phyloP scores from a whole-genome alignment of 495 filamentous ascomycete genomes.

The Aspergillus bridgeri region DNA sequence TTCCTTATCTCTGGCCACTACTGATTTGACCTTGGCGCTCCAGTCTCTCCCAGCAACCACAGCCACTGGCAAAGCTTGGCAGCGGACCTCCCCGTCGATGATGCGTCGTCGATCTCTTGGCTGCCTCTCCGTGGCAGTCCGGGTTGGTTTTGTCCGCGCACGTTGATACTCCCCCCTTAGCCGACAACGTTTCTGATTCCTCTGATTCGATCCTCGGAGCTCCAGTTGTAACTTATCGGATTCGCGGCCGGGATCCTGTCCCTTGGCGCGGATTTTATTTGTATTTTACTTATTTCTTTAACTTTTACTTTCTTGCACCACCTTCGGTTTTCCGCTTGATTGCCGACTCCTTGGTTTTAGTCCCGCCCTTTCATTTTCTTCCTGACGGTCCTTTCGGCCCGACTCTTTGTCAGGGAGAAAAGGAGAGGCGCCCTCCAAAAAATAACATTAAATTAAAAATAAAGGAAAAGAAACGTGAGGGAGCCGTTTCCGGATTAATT shows the following conservation, averaged over 20 bases:
- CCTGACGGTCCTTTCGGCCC: background rate
- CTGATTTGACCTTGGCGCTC: background rate
- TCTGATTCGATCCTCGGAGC: background rate
- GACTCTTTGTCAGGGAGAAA: background rate
- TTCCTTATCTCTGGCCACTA: conserved; percentile 1
- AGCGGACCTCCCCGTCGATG: conserved; percentile 29
- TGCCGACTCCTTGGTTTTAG: background rate
- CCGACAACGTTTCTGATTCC: background rate
- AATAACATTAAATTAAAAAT: background rate
- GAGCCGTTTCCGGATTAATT: background rate
- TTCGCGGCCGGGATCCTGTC: background rate
- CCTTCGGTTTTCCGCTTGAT: background rate
- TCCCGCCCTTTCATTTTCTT: background rate
- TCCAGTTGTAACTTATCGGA: background rate
- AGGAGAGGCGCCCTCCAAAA: background rate
- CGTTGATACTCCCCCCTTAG: conserved; percentile 12
- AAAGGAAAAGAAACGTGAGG: background rate
- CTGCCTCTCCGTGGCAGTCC: conserved; percentile 11
- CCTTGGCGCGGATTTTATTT: too few relatives aligned
- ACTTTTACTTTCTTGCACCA: background rate
- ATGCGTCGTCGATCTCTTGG: conserved; percentile 39
- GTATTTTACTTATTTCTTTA: background rate
- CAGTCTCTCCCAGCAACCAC: conserved; percentile 17
- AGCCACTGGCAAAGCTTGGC: conserved; percentile 36
- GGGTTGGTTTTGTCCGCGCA: conserved; percentile 10